Conservation (phyloP, 208 protist genomes). For the Wallacemonas sp. region DNA sequence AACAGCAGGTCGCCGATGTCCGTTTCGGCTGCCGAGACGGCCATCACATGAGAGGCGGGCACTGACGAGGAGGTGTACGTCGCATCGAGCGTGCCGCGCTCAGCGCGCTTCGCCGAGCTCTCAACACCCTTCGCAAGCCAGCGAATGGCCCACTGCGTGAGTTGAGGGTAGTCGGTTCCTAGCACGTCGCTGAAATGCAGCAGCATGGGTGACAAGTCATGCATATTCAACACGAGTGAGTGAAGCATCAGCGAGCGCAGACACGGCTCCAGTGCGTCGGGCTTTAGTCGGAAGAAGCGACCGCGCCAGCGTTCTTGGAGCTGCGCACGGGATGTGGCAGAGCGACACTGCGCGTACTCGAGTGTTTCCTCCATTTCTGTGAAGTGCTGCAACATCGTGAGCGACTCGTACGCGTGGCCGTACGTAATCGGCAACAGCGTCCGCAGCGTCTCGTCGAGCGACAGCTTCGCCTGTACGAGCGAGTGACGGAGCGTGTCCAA, state of each 20-base stretch:
- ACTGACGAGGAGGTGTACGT: neutral
- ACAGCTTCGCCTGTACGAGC: conserved; percentile 67
- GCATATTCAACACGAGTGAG: conserved; percentile 91
- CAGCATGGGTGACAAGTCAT: conserved; percentile 95
- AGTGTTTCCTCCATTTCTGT: conserved; percentile 99
- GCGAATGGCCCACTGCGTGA: conserved; percentile 86
- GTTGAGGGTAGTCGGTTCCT: conserved; percentile 68
- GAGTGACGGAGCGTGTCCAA: conserved; percentile 46
- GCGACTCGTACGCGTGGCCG: conserved; percentile 92
- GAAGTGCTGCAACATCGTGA: conserved; percentile 98
- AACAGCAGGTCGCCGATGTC: neutral
- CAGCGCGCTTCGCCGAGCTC: conserved; percentile 4
- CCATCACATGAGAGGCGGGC: neutral
- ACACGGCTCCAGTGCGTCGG: conserved; percentile 91
- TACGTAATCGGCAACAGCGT: conserved; percentile 89
- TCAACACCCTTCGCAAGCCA: conserved; percentile 35
- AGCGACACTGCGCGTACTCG: conserved; percentile 61
- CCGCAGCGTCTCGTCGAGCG: conserved; percentile 82
- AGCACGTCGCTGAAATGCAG: conserved; percentile 95
- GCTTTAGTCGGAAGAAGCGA: conserved; percentile 85
- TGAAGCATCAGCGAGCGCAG: conserved; percentile 96
- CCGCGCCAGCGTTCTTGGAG: conserved; percentile 75
- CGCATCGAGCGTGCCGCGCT: neutral
- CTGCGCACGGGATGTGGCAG: conserved; percentile 53
- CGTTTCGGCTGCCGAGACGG: neutral